These are phyloP conservation scores for Leersia perrieri DNA, from an alignment of 176 grass and related monocot species.

Conservation along the genomic window DNA sequence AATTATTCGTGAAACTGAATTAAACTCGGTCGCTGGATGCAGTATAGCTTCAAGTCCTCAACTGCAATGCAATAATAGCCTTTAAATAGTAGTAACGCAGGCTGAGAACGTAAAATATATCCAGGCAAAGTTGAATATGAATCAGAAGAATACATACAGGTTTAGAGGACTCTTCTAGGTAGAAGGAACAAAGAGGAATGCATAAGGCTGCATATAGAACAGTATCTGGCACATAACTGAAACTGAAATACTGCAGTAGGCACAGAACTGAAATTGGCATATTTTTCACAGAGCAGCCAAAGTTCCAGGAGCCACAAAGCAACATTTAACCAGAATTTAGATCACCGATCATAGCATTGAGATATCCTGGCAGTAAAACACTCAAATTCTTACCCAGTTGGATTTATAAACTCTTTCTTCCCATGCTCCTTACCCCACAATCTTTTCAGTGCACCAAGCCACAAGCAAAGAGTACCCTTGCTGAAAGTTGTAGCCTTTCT, in stretches of 20 bases:
- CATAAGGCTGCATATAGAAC: background rate
- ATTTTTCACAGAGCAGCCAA: background rate
- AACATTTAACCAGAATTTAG: constrained; percentile 15
- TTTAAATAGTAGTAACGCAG: background rate
- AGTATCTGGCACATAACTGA: background rate
- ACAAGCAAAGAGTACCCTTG: constrained; percentile 35
- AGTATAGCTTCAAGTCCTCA: background rate
- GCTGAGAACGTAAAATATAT: constrained; percentile 1
- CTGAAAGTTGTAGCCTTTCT: constrained; percentile 46
- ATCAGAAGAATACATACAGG: background rate
- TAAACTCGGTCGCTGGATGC: constrained; percentile 4
- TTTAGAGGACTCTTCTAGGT: background rate
- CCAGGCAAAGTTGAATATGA: background rate
- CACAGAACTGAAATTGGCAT: background rate
- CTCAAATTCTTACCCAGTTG: constrained; percentile 9
- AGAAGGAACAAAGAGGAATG: background rate
- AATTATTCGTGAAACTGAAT: background rate
- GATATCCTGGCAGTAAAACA: constrained; percentile 43
- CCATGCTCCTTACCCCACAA: constrained; percentile 27
- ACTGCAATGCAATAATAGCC: background rate
- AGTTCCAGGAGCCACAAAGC: background rate
- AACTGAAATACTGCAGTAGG: background rate
- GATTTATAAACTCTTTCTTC: constrained; percentile 42
- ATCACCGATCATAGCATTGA: constrained; percentile 30
- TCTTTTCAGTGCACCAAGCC: constrained; percentile 52